Evolutionary conservation across 305 asterid species (phyloP).

Genomic region (Stenogyne calaminthoides): DNA sequence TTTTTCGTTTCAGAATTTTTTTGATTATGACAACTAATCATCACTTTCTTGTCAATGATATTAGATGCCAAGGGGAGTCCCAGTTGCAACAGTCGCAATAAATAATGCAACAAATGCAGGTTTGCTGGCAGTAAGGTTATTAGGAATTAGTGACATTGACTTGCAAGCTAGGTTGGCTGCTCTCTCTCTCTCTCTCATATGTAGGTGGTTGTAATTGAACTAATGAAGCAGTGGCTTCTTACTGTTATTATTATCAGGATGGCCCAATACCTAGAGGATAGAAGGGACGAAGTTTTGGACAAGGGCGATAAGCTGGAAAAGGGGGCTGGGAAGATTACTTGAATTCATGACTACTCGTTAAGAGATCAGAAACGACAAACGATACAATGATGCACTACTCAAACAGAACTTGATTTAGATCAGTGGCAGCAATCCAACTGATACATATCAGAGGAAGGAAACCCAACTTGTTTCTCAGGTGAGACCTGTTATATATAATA

Average conservation of each 20-base stretch:
- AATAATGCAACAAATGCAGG: slow-evolving; percentile 95
- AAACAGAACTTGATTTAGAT: background rate
- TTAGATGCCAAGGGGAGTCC: slow-evolving; percentile 98
- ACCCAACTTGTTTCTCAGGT: background rate
- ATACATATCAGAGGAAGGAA: background rate
- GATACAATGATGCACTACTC: background rate
- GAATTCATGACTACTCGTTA: slow-evolving; percentile 33
- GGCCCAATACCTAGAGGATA: slow-evolving; percentile 87
- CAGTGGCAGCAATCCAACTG: background rate
- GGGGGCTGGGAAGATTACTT: slow-evolving; percentile 84
- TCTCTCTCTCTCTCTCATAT: slow-evolving; percentile 8
- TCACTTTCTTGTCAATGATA: background rate
- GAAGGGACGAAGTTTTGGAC: slow-evolving; percentile 76
- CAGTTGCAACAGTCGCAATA: slow-evolving; percentile 93
- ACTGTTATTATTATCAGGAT: slow-evolving; percentile 44
- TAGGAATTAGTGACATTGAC: slow-evolving; percentile 75
- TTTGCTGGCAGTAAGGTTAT: slow-evolving; percentile 73
- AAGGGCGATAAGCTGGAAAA: slow-evolving; percentile 71
- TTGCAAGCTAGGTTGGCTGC: slow-evolving; percentile 69
- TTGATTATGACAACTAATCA: background rate
- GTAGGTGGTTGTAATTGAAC: background rate
- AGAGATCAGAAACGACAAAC: background rate
- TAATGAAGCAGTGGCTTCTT: slow-evolving; percentile 1
- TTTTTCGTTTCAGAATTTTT: background rate
- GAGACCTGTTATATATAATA: background rate